Base-by-base conservation (phyloP, 768 basidiomycete species). In the Tubosaeta sp. region DNA sequence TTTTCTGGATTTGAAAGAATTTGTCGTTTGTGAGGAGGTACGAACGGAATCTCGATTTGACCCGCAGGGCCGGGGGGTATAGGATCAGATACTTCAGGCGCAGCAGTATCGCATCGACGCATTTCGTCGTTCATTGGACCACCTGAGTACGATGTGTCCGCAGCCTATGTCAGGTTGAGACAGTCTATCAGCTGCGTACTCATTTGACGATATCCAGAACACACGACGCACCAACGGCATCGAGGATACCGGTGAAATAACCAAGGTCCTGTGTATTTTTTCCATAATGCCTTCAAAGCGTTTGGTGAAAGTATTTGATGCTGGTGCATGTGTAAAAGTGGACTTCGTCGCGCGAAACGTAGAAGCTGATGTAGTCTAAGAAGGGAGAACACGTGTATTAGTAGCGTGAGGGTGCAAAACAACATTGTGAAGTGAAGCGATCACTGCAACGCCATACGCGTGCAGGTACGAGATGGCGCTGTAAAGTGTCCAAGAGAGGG, bases 31-130 rank as follows among this genome's bases (percentile, higher is more conserved):
- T 80, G 68, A 1, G 82, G 77, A 43, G 91, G 91, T 9, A 95
- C 76, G 57, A 85, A 95, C 1, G 91, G 83, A 7, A 93, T 80
- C 67, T 91, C 90, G 33, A 82, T 77, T 48, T 83, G 78, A 67
- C 75, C 78, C 22, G 71, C 73, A 11, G 61, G 56, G 22, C 68
- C 64, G 6, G 65, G 51, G 37, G 59, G 65, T 46, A 63, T 61
- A 50, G 56, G 41, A 46, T 48, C 52, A 50, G 62, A 35, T 47
- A 22, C 26, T 19, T 44, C 46, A n/a, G 45, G 31, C 10, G 31
- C 27, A 29, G 34, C 31, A 7, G 48, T 12, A 16, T 45, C 37
- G 8, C 7, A 13, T 46, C 43, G 46, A 16, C 43, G 44, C 6
- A 54, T 39, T 29, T 47, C 52, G 17, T 48, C 33, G 17, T 56